Evolutionary conservation across 1,284 basidiomycete genomes (phyloP).

Genomic region (Rhodotorula sp.): DNA sequence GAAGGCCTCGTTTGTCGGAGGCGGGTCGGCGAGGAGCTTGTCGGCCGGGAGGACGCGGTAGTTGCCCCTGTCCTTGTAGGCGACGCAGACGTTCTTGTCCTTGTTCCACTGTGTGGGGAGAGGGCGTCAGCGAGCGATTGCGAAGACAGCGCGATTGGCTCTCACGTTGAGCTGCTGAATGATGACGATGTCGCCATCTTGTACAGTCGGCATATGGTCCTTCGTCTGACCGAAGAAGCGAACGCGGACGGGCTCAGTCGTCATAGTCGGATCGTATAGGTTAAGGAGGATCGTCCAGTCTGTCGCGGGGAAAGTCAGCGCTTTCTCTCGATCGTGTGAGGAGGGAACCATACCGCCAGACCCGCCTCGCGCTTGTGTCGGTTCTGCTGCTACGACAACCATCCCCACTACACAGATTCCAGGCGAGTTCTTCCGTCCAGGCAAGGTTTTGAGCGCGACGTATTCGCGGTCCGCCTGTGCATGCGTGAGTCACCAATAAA

Average conservation of each 20-base stretch:
- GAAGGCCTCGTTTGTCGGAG: not conserved
- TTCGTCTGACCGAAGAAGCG: not conserved
- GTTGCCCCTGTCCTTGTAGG: not conserved
- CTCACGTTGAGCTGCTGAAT: slow-evolving; percentile 18
- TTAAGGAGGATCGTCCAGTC: not conserved
- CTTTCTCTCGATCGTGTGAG: too few relatives aligned
- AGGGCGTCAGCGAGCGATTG: not conserved
- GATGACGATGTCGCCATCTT: slow-evolving; percentile 25
- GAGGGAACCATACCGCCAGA: not conserved
- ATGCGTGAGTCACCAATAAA: too few relatives aligned
- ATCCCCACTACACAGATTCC: slow-evolving; percentile 10
- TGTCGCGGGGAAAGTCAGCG: not conserved
- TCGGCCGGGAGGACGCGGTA: slow-evolving; percentile 12
- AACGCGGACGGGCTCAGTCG: not conserved
- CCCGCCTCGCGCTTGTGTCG: not conserved
- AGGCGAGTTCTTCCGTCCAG: not conserved
- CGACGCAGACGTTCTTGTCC: not conserved
- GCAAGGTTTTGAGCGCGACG: not conserved
- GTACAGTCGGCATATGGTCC: not conserved
- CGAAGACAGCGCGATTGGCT: not conserved
- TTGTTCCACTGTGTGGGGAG: slow-evolving; percentile 3
- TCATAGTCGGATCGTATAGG: slow-evolving; percentile 19
- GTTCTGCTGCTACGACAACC: not conserved
- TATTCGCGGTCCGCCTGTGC: not conserved
- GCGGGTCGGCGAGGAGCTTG: not conserved